These are phyloP conservation scores for Punica granatum DNA, from an alignment of 345 rosid species.

Conservation along the genomic window DNA sequence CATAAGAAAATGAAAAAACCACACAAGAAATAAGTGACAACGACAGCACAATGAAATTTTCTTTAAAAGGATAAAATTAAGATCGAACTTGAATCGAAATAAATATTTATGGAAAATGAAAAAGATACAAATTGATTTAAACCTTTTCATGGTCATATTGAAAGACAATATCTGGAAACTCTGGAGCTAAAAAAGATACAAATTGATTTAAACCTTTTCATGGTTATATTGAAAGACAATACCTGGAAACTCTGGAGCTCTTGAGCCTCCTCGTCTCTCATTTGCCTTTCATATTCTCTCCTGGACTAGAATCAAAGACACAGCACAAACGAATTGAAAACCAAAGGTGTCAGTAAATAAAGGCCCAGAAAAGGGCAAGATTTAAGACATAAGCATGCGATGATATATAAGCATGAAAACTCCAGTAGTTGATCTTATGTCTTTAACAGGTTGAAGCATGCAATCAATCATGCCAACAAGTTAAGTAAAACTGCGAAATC, in stretches of 20 bases:
- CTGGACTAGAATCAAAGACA: conserved; percentile 42
- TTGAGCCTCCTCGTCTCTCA: conserved; percentile 69
- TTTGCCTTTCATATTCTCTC: conserved; percentile 60
- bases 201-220: too few relatives aligned
- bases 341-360: neutral
- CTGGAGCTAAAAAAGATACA: too few relatives aligned
- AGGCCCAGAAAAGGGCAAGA: neutral
- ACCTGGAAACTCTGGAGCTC: conserved; percentile 86
- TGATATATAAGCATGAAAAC: neutral
- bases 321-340: neutral
- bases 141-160: neutral
- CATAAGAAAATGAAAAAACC: neutral
- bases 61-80: neutral
- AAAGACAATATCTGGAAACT: conserved; percentile 63
- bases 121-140: too few relatives aligned
- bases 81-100: neutral
- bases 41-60: neutral
- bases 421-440: neutral
- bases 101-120: too few relatives aligned
- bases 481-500: neutral
- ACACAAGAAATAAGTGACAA: neutral
- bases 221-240: conserved; percentile 5
- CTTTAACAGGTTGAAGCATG: neutral
- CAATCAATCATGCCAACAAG: neutral
- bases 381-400: neutral